A percentile compares a stretch with the other conserved stretches of the same genome.
These are phyloP conservation scores for Apophysomyces elegans DNA, from an alignment of 371 early-diverging fungal species.

Conservation along the genomic window DNA sequence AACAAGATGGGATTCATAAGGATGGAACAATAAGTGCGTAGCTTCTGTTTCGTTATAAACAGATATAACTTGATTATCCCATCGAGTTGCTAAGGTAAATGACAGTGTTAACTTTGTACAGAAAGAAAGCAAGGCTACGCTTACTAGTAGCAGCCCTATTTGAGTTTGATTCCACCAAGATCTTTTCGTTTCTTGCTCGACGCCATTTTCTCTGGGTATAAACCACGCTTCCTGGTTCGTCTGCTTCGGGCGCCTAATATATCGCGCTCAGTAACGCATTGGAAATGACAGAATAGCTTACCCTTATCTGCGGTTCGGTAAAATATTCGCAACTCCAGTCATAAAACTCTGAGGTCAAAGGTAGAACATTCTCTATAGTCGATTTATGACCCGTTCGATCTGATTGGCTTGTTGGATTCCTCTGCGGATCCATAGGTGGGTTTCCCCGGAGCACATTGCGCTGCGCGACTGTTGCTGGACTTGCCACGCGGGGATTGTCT, in stretches of 20 bases:
- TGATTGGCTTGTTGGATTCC: not conserved
- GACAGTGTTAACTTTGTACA: not conserved
- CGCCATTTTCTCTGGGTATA: constrained; percentile 85
- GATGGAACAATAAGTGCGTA: constrained; percentile 68
- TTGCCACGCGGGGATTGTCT: not conserved
- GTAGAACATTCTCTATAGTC: constrained; percentile 35
- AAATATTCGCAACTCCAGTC: constrained; percentile 90
- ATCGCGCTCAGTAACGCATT: not conserved
- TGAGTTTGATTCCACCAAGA: constrained; percentile 63
- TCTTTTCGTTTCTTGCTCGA: constrained; percentile 69
- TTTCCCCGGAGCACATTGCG: not conserved
- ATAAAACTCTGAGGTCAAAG: constrained; percentile 69
- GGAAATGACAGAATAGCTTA: constrained; percentile 26
- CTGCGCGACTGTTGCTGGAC: not conserved
- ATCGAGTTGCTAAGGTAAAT: constrained; percentile 52
- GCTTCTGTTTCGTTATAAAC: constrained; percentile 67
- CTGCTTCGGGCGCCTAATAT: constrained; percentile 73
- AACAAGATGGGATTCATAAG: constrained; percentile 78
- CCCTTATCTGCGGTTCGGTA: constrained; percentile 89
- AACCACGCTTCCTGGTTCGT: constrained; percentile 82
- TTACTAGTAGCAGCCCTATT: constrained; percentile 50
- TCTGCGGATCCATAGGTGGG: not conserved
- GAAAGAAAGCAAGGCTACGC: not conserved
- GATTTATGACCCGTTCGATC: constrained; percentile 14
- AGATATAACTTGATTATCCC: constrained; percentile 64